Base-by-base conservation (phyloP, 2,329 filamentous ascomycete species). In the Paramyrothecium sp. region DNA sequence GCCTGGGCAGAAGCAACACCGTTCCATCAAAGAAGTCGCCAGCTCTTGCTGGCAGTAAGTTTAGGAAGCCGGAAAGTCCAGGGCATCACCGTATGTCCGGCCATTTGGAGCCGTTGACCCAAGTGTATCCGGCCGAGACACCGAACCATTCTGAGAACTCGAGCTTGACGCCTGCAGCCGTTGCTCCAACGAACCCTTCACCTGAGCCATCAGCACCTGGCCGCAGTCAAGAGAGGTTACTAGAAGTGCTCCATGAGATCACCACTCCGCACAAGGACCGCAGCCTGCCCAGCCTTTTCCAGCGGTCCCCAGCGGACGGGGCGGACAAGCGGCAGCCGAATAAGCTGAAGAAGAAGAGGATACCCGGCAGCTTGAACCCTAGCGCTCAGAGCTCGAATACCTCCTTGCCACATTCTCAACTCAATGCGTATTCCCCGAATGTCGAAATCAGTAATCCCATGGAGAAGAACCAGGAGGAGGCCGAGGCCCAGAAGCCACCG, bases 381-480 rank as follows among this genome's bases (percentile, higher is more conserved):
- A 97, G 94, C 69, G 93, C 94, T 0, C 92, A 97, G 62, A 97
- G 93, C 69, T 98, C 95, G 17, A 89, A 85, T 7, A 85, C 90
- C 17, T 97, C 93, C 8, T 78, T 96, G 17, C 71, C 77, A 7
- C 73, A 79, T 53, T 55, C 58, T 47, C 70, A 72, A 44, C 79
- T 78, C 13, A 71, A 75, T 48, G 69, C 74, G 11, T 71, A 73
- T 2, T 83, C 82, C 7, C 82, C 83, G 2, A 72, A 67, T 34
- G 59, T 69, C 21, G 83, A 85, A 61, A 59, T 68, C 3, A 55
- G 71, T 2, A 81, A 84, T 58, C 80, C 81, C 1, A 65, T 82
- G 59, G 81, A 85, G 21, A 62, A 65, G 17, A 38, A 56, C 1
- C 54, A 60, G n/a, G 51, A 61, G 11, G 65, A 67, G 11, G 22